A percentile compares a stretch with the other conserved stretches of the same genome.
phyloP scores from a whole-genome alignment of 1,139 yeast genomes.

The Suhomyces taliae region DNA sequence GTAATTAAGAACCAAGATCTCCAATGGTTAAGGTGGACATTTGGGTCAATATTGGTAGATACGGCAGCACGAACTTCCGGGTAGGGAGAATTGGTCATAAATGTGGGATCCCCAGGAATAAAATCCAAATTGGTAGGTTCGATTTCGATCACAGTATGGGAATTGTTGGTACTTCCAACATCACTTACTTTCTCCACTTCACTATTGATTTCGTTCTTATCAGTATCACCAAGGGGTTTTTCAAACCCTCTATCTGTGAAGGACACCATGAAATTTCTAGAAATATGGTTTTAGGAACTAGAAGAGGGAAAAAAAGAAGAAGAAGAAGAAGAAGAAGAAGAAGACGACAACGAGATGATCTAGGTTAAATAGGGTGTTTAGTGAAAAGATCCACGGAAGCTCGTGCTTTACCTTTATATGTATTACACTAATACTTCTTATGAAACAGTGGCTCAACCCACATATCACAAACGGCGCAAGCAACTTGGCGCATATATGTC shows the following conservation, averaged over 20 bases:
- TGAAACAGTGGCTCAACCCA: no score
- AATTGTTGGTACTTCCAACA: background rate
- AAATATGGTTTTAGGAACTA: background rate
- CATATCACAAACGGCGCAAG: no score
- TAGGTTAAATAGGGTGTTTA: no score
- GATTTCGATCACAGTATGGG: slow-evolving; percentile 11
- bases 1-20: slow-evolving; percentile 17
- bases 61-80: slow-evolving; percentile 25
- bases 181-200: slow-evolving; percentile 9
- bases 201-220: slow-evolving; percentile 4
- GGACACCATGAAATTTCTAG: background rate
- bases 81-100: slow-evolving; percentile 24
- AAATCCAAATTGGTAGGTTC: slow-evolving; percentile 14
- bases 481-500: no score
- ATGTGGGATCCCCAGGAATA: slow-evolving; percentile 30
- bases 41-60: slow-evolving; percentile 14
- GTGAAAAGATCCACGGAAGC: no score
- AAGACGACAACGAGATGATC: no score
- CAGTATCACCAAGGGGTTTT: background rate
- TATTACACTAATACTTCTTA: no score
- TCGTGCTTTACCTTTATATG: no score
- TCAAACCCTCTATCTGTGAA: slow-evolving; percentile 6
- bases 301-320: no score
- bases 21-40: slow-evolving; percentile 19
- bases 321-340: no score